phyloP scores from a whole-genome alignment of 2,329 filamentous ascomycete species.

The Colletotrichum eleusines region DNA sequence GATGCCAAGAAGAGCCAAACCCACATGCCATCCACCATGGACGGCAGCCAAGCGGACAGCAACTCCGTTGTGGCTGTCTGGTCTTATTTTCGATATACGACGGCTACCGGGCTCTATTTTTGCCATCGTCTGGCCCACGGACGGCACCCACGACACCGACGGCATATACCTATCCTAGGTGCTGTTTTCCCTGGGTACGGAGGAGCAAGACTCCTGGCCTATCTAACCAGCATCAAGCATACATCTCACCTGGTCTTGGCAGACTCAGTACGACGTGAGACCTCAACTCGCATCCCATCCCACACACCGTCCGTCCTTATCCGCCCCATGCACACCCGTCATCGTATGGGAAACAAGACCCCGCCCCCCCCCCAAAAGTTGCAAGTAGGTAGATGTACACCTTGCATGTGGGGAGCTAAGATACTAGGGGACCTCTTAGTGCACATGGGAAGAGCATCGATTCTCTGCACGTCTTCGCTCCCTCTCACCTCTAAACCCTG shows the following conservation, averaged over 20 bases:
- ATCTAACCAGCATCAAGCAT: slow-evolving; percentile 13
- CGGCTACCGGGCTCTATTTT: slow-evolving; percentile 14
- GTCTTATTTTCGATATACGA: slow-evolving; percentile 19
- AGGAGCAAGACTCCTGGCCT: background rate
- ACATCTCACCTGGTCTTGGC: slow-evolving; percentile 18
- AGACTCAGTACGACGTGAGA: slow-evolving; percentile 37
- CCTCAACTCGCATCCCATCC: slow-evolving; percentile 31
- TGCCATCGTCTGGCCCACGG: slow-evolving; percentile 24
- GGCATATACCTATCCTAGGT: slow-evolving; percentile 7
- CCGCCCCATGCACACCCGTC: slow-evolving; percentile 32
- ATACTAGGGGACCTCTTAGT: slow-evolving; percentile 39
- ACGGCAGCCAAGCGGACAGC: slow-evolving; percentile 29
- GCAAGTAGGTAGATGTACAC: slow-evolving; percentile 29
- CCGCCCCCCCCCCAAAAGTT: slow-evolving; percentile 30
- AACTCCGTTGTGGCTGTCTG: slow-evolving; percentile 12
- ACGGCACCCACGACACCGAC: slow-evolving; percentile 21
- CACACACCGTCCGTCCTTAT: slow-evolving; percentile 31
- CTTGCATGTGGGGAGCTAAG: slow-evolving; percentile 40
- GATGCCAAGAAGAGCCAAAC: slow-evolving; percentile 23
- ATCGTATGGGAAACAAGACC: slow-evolving; percentile 30
- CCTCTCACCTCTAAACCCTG: slow-evolving; percentile 30
- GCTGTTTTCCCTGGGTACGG: slow-evolving; percentile 7
- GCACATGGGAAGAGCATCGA: slow-evolving; percentile 39
- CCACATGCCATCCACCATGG: slow-evolving; percentile 32
- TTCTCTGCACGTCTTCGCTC: slow-evolving; percentile 35